Conservation (phyloP, 495 filamentous ascomycete genomes). For the Polyplosphaeria fusca region DNA sequence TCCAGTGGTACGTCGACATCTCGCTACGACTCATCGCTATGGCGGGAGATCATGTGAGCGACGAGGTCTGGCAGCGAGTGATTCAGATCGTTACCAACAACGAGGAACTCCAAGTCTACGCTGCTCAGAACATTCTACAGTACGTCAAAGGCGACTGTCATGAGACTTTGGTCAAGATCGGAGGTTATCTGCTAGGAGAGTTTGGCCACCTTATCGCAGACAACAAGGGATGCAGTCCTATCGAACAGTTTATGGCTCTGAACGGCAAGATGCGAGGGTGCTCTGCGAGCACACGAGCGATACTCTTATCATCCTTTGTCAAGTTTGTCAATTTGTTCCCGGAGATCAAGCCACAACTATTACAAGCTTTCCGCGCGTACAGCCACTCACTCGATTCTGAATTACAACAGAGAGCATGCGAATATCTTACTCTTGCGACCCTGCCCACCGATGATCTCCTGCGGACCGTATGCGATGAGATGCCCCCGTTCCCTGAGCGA, state of each 20-base stretch:
- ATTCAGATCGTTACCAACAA: slow-evolving; percentile 99
- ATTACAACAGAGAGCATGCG: slow-evolving; percentile 92
- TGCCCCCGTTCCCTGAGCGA: slow-evolving; percentile 97
- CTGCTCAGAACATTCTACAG: slow-evolving; percentile 83
- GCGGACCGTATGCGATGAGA: slow-evolving; percentile 95
- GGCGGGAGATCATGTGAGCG: slow-evolving; percentile 97
- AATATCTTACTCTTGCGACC: slow-evolving; percentile 85
- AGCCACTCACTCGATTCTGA: slow-evolving; percentile 95
- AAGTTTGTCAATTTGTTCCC: slow-evolving; percentile 99
- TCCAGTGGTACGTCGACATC: slow-evolving; percentile 99
- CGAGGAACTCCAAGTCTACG: slow-evolving; percentile 95
- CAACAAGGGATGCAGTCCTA: slow-evolving; percentile 85
- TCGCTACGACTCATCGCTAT: slow-evolving; percentile 91
- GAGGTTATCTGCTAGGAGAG: slow-evolving; percentile 90
- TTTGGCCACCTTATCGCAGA: slow-evolving; percentile 99
- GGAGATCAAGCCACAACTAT: slow-evolving; percentile 93
- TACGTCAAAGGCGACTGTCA: slow-evolving; percentile 93
- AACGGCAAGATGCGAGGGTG: slow-evolving; percentile 86
- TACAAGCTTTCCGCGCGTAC: slow-evolving; percentile 86
- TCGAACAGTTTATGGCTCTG: slow-evolving; percentile 94
- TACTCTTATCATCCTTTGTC: slow-evolving; percentile 90
- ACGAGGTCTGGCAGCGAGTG: slow-evolving; percentile 98
- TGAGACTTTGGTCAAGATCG: slow-evolving; percentile 96
- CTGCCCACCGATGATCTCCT: slow-evolving; percentile 87
- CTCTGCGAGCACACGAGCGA: slow-evolving; percentile 84